Percentiles rank a stretch among this genome's conserved stretches.
Evolutionary conservation across 345 rosid species (phyloP).

Genomic region (Boechera stricta): DNA sequence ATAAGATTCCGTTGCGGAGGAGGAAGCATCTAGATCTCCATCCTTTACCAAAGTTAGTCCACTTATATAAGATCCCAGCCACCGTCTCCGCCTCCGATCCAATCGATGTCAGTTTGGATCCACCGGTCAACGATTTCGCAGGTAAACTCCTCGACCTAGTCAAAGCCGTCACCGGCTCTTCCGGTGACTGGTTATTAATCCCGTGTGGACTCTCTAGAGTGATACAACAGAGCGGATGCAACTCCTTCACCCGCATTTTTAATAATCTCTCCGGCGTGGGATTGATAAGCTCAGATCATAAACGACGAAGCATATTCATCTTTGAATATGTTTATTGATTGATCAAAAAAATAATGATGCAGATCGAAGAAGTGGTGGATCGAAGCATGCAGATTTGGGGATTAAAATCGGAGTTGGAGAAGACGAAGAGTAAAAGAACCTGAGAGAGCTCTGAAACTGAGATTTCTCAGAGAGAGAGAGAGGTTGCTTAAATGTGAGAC

Average conservation of each 20-base stretch:
- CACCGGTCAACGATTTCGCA: conserved; percentile 48
- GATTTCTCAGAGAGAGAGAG: conserved; percentile 45
- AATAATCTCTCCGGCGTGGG: not conserved
- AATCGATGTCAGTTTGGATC: conserved; percentile 46
- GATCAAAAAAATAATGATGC: no score
- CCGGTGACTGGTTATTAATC: conserved; percentile 67
- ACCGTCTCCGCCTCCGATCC: conserved; percentile 74
- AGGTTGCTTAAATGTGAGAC: conserved; percentile 50
- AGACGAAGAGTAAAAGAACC: conserved; percentile 42
- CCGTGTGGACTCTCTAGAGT: conserved; percentile 71
- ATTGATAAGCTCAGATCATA: conserved; percentile 40
- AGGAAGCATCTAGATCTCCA: conserved; percentile 99
- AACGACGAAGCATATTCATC: conserved; percentile 11
- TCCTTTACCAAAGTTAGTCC: conserved; percentile 98
- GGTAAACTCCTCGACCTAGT: conserved; percentile 73
- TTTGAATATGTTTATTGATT: not conserved
- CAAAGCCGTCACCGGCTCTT: conserved; percentile 46
- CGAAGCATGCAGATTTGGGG: conserved; percentile 43
- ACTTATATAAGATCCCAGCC: conserved; percentile 87
- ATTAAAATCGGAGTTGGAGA: not conserved
- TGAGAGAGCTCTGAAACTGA: conserved; percentile 55
- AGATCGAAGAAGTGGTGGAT: not conserved
- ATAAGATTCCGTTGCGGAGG: conserved; percentile 76
- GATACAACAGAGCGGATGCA: conserved; percentile 95
- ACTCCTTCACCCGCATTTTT: conserved; percentile 87